Conservation (phyloP, 2,329 filamentous ascomycete species). For the Penicillium corylophilum region DNA sequence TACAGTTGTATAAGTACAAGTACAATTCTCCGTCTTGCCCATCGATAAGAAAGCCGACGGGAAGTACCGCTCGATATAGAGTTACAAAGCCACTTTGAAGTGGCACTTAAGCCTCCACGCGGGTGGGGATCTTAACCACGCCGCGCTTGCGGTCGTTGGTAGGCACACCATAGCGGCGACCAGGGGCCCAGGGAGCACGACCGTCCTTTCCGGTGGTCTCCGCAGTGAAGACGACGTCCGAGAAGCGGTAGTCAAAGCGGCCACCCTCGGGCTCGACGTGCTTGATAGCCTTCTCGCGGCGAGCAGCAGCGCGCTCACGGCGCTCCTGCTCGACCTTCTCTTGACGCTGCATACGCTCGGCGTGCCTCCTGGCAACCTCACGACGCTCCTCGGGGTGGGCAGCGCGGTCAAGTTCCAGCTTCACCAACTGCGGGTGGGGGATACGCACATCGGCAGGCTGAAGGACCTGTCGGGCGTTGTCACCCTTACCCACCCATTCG, state of each 20-base stretch:
- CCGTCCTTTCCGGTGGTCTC: slow-evolving; percentile 57
- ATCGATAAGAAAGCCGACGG: neutral
- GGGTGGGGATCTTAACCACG: slow-evolving; percentile 62
- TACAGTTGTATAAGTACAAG: slow-evolving; percentile 25
- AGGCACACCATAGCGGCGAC: slow-evolving; percentile 62
- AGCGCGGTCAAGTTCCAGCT: slow-evolving; percentile 47
- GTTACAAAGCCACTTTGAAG: neutral
- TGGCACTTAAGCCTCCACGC: slow-evolving; percentile 49
- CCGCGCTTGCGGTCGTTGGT: slow-evolving; percentile 63
- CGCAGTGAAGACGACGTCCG: slow-evolving; percentile 53
- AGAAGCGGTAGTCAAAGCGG: slow-evolving; percentile 61
- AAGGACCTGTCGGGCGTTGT: slow-evolving; percentile 49
- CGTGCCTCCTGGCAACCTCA: slow-evolving; percentile 40
- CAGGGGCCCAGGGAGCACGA: slow-evolving; percentile 53
- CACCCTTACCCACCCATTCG: slow-evolving; percentile 45
- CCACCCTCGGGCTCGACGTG: slow-evolving; percentile 48
- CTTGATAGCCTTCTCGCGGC: slow-evolving; percentile 44
- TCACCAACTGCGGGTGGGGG: slow-evolving; percentile 60
- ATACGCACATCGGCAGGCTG: slow-evolving; percentile 64
- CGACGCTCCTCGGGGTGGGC: slow-evolving; percentile 35
- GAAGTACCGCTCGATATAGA: neutral
- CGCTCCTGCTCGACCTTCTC: slow-evolving; percentile 42
- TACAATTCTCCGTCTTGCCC: slow-evolving; percentile 18
- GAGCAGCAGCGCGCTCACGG: slow-evolving; percentile 39
- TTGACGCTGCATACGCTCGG: slow-evolving; percentile 44